Conservation (phyloP, 768 basidiomycete genomes). For the Russula vinacea region DNA sequence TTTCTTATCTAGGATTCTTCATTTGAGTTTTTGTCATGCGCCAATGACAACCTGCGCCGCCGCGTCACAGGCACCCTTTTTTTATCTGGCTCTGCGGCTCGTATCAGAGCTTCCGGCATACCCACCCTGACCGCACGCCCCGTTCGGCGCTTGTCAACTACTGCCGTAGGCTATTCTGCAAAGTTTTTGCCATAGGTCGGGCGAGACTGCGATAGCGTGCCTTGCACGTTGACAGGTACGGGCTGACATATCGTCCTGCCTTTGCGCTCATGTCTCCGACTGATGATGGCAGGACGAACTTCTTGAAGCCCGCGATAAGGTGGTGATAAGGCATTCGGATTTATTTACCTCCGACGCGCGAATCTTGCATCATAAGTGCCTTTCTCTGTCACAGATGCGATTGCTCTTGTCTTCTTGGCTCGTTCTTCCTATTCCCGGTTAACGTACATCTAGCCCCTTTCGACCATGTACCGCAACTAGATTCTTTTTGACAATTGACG, state of each 20-base stretch:
- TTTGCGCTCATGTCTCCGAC: neutral
- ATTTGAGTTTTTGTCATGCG: constrained; percentile 4
- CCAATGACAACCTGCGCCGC: constrained; percentile 1
- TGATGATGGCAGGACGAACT: neutral
- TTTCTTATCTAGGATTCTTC: constrained; percentile 10
- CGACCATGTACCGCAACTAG: neutral
- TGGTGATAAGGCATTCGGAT: constrained; percentile 17
- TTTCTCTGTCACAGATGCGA: constrained; percentile 4
- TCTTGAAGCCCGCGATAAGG: constrained; percentile 1
- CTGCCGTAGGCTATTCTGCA: neutral
- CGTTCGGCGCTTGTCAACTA: neutral
- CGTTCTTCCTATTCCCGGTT: constrained; percentile 7
- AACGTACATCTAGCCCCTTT: constrained; percentile 13
- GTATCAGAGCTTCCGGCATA: neutral
- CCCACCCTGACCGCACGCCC: neutral
- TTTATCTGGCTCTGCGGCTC: neutral
- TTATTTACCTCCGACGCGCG: constrained; percentile 3
- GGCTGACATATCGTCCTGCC: neutral
- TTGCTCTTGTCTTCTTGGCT: neutral
- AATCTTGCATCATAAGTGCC: constrained; percentile 20
- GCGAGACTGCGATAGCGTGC: neutral
- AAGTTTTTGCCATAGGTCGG: constrained; percentile 14
- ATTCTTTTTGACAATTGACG: constrained; percentile 6
- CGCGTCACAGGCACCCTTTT: constrained; percentile 24
- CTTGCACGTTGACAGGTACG: neutral